Percentiles rank a stretch among this genome's conserved stretches.
Evolutionary conservation across 257 asterid species (phyloP).

Genomic region (Phtheirospermum japonicum): DNA sequence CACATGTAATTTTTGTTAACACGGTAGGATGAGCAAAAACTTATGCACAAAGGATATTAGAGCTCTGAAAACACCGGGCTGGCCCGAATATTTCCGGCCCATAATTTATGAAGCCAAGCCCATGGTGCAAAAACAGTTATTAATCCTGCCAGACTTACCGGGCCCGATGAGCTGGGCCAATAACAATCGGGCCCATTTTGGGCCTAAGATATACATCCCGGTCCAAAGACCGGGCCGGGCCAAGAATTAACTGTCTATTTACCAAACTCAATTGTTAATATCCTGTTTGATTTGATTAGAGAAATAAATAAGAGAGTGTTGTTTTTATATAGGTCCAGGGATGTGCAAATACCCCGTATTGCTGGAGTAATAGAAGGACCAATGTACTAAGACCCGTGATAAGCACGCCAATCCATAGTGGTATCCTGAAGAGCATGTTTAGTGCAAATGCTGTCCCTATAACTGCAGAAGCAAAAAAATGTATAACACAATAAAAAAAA

Average conservation of each 20-base stretch:
- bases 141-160: too few species aligned
- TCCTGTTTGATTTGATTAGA: slow-evolving; percentile 7
- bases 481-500: neutral
- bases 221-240: too few species aligned
- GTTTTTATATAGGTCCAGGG: slow-evolving; percentile 1
- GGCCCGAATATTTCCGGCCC: too few species aligned
- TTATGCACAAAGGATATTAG: slow-evolving; percentile 1
- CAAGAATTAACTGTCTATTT: neutral
- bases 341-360: slow-evolving; percentile 72
- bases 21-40: slow-evolving; percentile 8
- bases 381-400: slow-evolving; percentile 93
- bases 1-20: slow-evolving; percentile 18
- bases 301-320: neutral
- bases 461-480: slow-evolving; percentile 39
- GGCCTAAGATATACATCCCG: too few species aligned
- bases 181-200: too few species aligned
- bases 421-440: slow-evolving; percentile 88
- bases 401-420: slow-evolving; percentile 91
- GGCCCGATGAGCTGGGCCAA: too few species aligned
- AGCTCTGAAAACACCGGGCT: too few species aligned
- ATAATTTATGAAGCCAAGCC: too few species aligned
- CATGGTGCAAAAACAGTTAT: too few species aligned
- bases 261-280: neutral
- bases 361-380: slow-evolving; percentile 76
- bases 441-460: slow-evolving; percentile 98